phyloP scores from a whole-genome alignment of 2,329 filamentous ascomycete species.

The Monosporascus ibericus region DNA sequence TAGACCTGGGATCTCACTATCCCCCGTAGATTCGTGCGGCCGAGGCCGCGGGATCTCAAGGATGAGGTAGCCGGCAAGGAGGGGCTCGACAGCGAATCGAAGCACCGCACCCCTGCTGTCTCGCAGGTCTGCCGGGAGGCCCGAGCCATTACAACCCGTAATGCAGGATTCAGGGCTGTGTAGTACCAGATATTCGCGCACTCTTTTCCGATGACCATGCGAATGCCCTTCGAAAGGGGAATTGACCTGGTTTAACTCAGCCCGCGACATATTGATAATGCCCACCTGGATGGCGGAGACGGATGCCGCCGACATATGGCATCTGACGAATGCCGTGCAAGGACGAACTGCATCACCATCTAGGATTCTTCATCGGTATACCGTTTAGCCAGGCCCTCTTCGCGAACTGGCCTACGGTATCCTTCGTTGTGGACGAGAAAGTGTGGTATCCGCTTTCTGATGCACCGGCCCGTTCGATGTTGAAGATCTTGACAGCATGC shows the following conservation, averaged over 20 bases:
- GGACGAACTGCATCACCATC: background rate
- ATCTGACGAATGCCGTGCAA: background rate
- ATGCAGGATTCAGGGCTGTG: background rate
- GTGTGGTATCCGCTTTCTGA: background rate
- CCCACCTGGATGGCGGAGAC: background rate
- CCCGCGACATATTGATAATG: background rate
- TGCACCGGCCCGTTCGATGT: background rate
- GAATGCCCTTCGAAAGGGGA: background rate
- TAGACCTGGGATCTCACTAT: background rate
- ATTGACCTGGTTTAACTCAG: background rate
- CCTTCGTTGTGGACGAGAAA: background rate
- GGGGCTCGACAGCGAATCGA: background rate
- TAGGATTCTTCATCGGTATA: background rate
- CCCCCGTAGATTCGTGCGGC: background rate
- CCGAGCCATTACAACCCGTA: background rate
- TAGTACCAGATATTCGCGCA: background rate
- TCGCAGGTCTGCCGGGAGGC: background rate
- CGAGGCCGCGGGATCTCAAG: background rate
- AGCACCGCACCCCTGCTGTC: background rate
- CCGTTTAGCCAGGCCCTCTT: background rate
- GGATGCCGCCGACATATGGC: background rate
- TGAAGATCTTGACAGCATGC: background rate
- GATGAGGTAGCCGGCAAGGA: background rate
- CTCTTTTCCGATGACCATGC: too few relatives aligned
- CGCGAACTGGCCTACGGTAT: background rate